A percentile compares a stretch with the other conserved stretches of the same genome.
Evolutionary conservation across 805 yeast species (phyloP).

Genomic region (Myxozyma monticola): DNA sequence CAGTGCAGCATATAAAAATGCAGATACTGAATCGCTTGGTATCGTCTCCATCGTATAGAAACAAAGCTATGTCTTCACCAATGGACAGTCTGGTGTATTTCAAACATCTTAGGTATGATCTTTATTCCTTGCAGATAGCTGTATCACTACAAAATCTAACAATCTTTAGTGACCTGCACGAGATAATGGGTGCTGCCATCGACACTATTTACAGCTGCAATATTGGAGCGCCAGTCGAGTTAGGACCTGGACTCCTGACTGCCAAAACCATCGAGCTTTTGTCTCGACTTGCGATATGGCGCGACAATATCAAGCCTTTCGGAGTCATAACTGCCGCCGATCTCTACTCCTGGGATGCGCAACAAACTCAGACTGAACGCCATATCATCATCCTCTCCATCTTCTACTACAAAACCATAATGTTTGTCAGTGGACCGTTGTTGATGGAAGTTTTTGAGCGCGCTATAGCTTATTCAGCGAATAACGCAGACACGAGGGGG

Average conservation of each 20-base stretch:
- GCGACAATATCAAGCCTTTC: not conserved
- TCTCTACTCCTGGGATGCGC: not conserved
- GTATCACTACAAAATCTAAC: not conserved
- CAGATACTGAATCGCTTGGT: not conserved
- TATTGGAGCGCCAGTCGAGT: not conserved
- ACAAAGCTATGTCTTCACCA: not conserved
- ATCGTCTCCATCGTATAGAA: not conserved
- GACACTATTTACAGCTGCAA: constrained; percentile 1
- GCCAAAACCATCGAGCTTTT: constrained; percentile 1
- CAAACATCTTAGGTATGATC: not conserved
- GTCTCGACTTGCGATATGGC: not conserved
- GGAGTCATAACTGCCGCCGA: not conserved
- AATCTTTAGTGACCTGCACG: not conserved
- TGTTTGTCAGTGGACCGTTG: not conserved
- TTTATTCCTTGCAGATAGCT: not conserved
- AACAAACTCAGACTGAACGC: not conserved
- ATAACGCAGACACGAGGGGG: not conserved
- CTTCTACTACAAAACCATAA: not conserved
- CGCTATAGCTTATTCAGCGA: not conserved
- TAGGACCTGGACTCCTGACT: not conserved
- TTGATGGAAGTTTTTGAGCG: not conserved
- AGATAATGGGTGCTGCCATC: not conserved
- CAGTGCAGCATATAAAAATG: not conserved
- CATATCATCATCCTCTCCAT: not conserved
- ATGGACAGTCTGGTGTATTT: not conserved